These are phyloP conservation scores for carrot (Daucus carota) DNA, from an alignment of 129 eudicot genomes.

Conservation along the genomic window DNA sequence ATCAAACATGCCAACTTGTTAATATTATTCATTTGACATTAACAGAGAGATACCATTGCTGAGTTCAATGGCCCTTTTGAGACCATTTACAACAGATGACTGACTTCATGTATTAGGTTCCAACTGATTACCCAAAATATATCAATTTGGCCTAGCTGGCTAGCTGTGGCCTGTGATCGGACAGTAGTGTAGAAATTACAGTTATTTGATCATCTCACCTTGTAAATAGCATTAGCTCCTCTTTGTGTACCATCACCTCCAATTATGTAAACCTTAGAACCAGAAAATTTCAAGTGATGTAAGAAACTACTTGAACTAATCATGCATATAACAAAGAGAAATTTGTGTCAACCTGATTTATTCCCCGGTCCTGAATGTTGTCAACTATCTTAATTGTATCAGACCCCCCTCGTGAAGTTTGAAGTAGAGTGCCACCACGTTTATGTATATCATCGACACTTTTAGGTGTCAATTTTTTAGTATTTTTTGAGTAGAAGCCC, in stretches of 20 bases:
- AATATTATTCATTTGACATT: background rate
- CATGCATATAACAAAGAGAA: constrained; percentile 4
- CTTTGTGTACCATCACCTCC: constrained; percentile 99
- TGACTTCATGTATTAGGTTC: background rate
- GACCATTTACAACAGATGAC: background rate
- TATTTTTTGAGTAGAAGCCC: constrained; percentile 84
- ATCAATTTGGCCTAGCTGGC: background rate
- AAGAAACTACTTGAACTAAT: background rate
- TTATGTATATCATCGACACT: constrained; percentile 86
- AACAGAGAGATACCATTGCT: background rate
- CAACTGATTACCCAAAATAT: background rate
- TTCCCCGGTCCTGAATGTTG: constrained; percentile 94
- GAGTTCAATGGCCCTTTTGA: background rate
- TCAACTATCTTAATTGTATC: constrained; percentile 94
- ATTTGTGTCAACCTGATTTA: constrained; percentile 57
- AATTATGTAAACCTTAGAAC: constrained; percentile 78
- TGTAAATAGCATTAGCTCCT: constrained; percentile 88
- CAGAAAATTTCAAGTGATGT: constrained; percentile 4
- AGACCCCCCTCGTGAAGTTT: constrained; percentile 93
- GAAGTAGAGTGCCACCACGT: constrained; percentile 94
- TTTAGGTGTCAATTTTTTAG: constrained; percentile 67
- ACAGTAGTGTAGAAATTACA: background rate
- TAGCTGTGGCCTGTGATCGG: constrained; percentile 11
- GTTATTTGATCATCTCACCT: constrained; percentile 40
- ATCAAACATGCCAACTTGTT: background rate